A percentile compares a stretch with the other conserved stretches of the same genome.
These are phyloP conservation scores for Sporothrix pallida DNA, from an alignment of 2,329 filamentous ascomycete genomes.

Conservation along the genomic window DNA sequence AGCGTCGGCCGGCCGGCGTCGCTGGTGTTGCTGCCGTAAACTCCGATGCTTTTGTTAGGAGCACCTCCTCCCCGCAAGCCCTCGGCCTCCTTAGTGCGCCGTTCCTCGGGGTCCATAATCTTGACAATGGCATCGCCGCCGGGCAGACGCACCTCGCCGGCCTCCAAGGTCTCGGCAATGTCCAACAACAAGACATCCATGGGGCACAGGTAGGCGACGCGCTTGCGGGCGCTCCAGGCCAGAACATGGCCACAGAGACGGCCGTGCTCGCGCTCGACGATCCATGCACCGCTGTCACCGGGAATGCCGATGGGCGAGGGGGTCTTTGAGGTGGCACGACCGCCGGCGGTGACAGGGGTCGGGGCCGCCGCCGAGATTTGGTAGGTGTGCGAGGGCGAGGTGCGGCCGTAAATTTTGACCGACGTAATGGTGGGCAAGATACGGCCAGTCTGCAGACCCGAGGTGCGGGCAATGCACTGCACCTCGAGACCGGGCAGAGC, in stretches of 20 bases:
- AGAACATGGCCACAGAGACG: constrained; percentile 88
- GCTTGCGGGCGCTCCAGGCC: constrained; percentile 81
- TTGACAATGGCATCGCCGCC: constrained; percentile 57
- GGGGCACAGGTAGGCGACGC: constrained; percentile 88
- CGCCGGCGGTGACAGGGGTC: neutral
- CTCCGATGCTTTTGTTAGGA: neutral
- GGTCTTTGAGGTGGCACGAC: neutral
- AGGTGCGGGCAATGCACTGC: constrained; percentile 87
- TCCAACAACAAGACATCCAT: constrained; percentile 91
- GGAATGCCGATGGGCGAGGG: constrained; percentile 68
- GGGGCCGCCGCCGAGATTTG: constrained; percentile 50
- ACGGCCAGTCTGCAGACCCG: constrained; percentile 77
- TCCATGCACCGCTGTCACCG: constrained; percentile 92
- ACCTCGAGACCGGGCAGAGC: constrained; percentile 77
- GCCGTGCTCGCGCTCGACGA: constrained; percentile 79
- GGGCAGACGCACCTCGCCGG: constrained; percentile 72
- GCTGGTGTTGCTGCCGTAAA: neutral
- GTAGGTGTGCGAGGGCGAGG: constrained; percentile 76
- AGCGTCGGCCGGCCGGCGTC: neutral
- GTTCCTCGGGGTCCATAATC: constrained; percentile 37
- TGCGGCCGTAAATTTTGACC: constrained; percentile 85
- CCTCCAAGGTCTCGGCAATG: constrained; percentile 78
- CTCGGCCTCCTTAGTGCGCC: constrained; percentile 9
- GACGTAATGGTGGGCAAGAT: constrained; percentile 80
- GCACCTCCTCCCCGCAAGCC: neutral